Conservation (phyloP, 1,284 basidiomycete species). For the Dichomitus squalens region DNA sequence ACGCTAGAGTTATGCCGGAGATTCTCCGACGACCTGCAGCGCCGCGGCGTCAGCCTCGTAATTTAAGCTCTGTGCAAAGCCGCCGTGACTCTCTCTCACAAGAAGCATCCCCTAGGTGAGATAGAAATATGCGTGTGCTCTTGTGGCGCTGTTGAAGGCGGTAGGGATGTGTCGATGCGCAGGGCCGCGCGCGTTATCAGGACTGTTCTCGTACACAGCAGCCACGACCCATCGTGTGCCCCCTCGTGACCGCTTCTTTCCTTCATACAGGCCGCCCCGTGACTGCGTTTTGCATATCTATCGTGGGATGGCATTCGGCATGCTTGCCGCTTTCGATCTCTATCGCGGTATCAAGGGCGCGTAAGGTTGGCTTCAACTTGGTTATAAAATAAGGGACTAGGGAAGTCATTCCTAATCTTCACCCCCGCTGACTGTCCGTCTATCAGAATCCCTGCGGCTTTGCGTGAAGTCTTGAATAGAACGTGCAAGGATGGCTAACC, state of each 20-base stretch:
- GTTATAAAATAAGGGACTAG: background rate
- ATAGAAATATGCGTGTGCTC: too few species aligned
- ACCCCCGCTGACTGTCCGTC: background rate
- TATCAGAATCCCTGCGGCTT: background rate
- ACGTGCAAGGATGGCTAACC: background rate
- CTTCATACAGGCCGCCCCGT: constrained; percentile 9
- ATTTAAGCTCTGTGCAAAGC: too few species aligned
- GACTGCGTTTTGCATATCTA: constrained; percentile 10
- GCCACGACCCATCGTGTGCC: too few species aligned
- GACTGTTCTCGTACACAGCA: too few species aligned
- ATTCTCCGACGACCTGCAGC: too few species aligned
- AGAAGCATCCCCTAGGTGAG: background rate
- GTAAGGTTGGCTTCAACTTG: background rate
- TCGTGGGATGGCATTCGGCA: constrained; percentile 19
- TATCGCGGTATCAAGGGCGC: background rate
- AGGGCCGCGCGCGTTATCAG: too few species aligned
- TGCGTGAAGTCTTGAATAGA: background rate
- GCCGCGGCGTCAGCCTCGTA: too few species aligned
- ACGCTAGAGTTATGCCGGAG: too few species aligned
- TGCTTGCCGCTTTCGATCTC: background rate
- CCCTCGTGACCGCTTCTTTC: constrained; percentile 17
- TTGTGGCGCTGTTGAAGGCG: too few species aligned
- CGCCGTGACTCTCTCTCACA: too few species aligned
- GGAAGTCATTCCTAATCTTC: background rate
- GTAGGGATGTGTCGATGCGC: too few species aligned